Evolutionary conservation across 176 grass and related monocot species (phyloP), one percentile per base, ranked within the genome.

Genomic region (Cenchrus purpureus): DNA sequence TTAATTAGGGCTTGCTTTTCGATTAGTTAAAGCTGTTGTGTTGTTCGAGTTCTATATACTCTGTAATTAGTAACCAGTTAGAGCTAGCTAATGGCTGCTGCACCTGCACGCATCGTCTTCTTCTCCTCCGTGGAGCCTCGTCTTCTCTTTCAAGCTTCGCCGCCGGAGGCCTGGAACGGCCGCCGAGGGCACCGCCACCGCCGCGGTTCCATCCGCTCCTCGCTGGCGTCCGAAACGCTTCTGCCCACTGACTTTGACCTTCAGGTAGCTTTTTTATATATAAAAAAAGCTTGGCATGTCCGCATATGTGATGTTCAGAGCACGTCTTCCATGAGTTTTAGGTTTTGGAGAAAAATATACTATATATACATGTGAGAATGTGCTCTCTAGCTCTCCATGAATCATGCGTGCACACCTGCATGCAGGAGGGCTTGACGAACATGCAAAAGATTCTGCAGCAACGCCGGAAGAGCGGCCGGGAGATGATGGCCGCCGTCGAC

Each of bases 401-500:
- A 12, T 10, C 64, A 12, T 65, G 25, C 1, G 9, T 32, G 53
- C 57, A 32, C 0, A 8, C 13, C 52, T 66, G 3, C n/a, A n/a
- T n/a, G n/a, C 43, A 84, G 81, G 76, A 67, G 44, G 29, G 60
- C 43, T 15, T 89, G 53, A 81, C 2, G 13, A 60, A 60, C 48
- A 53, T 89, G 3, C 28, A 69, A 2, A 73, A 25, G 32, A 8
- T 75, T 28, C 77, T 89, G 1, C 77, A 64, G 52, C 77, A 12
- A 44, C 54, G 22, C 13, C 53, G 54, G 15, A 88, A 63, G n/a
- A 65, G 22, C 9, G 28, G 14, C 7, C 46, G 49, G 46, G 79
- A 71, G 40, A 37, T 55, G 48, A 29, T 94, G 54, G 17, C 14
- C 37, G 58, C 55, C 31, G 42, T 94, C 34, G 70, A 91, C 52